phyloP scores from a whole-genome alignment of 2,329 filamentous ascomycete species.

The Phyllosticta ampelicida region DNA sequence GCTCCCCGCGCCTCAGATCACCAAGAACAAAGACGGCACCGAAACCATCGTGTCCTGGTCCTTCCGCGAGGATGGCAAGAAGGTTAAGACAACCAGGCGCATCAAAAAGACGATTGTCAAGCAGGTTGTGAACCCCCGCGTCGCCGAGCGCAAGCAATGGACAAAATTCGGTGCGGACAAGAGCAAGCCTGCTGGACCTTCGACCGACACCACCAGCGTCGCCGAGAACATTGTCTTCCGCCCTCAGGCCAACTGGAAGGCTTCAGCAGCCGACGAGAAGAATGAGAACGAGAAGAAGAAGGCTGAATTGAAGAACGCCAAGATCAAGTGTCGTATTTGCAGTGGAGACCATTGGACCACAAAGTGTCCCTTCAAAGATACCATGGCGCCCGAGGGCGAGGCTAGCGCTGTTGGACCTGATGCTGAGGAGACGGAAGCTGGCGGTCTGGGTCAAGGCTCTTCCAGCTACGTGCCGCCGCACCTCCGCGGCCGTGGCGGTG shows the following conservation, averaged over 20 bases:
- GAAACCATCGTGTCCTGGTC: constrained; percentile 89
- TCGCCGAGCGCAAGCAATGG: constrained; percentile 91
- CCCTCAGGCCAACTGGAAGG: constrained; percentile 87
- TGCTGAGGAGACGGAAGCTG: constrained; percentile 39
- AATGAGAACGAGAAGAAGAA: constrained; percentile 61
- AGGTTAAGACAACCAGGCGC: constrained; percentile 93
- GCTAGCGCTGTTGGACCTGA: constrained; percentile 35
- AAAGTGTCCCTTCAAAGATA: constrained; percentile 98
- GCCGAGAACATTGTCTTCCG: constrained; percentile 98
- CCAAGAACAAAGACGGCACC: constrained; percentile 95
- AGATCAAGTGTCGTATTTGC: constrained; percentile 99
- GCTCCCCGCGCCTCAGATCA: constrained; percentile 78
- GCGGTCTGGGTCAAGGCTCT: constrained; percentile 53
- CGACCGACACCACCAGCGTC: constrained; percentile 79
- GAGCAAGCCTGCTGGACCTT: constrained; percentile 73
- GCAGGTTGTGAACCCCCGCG: constrained; percentile 90
- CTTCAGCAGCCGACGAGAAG: constrained; percentile 61
- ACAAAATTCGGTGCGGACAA: constrained; percentile 84
- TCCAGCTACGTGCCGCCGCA: constrained; percentile 93
- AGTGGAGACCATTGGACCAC: constrained; percentile 98
- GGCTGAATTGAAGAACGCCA: constrained; percentile 83
- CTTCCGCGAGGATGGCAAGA: constrained; percentile 86
- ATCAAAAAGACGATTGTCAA: constrained; percentile 87
- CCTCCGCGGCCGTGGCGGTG: constrained; percentile 68
- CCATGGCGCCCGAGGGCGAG: constrained; percentile 73